These are phyloP conservation scores for Exutisphaerella laricina DNA, from an alignment of 2,329 filamentous ascomycete species.

Conservation along the genomic window DNA sequence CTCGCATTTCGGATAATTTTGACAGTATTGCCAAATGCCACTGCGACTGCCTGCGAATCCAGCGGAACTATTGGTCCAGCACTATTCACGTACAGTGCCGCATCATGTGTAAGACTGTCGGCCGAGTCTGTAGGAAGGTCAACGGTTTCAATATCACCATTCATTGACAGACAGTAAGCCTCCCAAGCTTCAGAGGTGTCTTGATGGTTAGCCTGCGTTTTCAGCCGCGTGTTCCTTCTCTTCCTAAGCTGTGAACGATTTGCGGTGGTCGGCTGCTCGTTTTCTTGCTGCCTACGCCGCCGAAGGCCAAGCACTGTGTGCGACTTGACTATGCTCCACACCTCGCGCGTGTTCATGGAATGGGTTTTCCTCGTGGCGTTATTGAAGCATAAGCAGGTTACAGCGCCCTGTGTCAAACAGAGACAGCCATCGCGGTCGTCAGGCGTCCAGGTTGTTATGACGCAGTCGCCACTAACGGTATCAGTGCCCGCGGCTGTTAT, in stretches of 20 bases:
- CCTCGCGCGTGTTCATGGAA: constrained; percentile 13
- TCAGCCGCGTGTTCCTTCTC: constrained; percentile 14
- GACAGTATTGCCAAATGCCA: constrained; percentile 66
- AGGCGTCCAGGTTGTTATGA: constrained; percentile 25
- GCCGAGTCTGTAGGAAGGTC: constrained; percentile 39
- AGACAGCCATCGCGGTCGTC: constrained; percentile 27
- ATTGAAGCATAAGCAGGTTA: constrained; percentile 14
- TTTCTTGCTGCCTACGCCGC: constrained; percentile 15
- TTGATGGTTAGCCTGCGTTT: constrained; percentile 8
- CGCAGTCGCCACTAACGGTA: constrained; percentile 6
- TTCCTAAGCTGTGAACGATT: constrained; percentile 8
- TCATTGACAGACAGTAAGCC: constrained; percentile 47
- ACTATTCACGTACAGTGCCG: constrained; percentile 57
- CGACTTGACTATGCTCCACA: constrained; percentile 21
- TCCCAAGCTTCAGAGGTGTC: constrained; percentile 44
- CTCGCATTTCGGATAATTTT: constrained; percentile 52
- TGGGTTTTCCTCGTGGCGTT: constrained; percentile 11
- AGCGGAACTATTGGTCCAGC: constrained; percentile 60
- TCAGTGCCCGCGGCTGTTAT: constrained; percentile 58
- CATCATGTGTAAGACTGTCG: constrained; percentile 28
- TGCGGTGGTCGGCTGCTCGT: neutral
- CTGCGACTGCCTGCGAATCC: constrained; percentile 60
- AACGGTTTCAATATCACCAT: constrained; percentile 42
- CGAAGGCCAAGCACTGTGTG: constrained; percentile 26
- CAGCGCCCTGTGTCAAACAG: constrained; percentile 19